phyloP scores from a whole-genome alignment of 305 asterid species.

The Withania somnifera region DNA sequence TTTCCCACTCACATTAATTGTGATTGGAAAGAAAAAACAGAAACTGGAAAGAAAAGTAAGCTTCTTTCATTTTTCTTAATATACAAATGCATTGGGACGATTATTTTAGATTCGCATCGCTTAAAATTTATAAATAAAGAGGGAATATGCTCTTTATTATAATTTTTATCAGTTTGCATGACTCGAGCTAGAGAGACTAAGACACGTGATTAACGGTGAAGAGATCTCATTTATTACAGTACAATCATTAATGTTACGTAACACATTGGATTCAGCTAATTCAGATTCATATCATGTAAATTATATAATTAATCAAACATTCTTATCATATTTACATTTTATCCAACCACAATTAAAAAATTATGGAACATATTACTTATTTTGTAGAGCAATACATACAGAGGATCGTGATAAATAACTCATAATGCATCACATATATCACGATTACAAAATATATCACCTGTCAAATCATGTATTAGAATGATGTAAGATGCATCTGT shows the following conservation, averaged over 20 bases:
- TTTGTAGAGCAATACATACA: too few relatives aligned
- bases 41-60: neutral
- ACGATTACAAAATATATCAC: too few relatives aligned
- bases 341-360: too few relatives aligned
- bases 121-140: too few relatives aligned
- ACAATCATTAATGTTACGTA: neutral
- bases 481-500: too few relatives aligned
- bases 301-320: too few relatives aligned
- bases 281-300: too few relatives aligned
- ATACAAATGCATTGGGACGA: neutral
- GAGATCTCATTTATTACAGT: neutral
- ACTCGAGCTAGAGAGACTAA: neutral
- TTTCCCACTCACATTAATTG: constrained; percentile 11
- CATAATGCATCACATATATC: too few relatives aligned
- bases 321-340: too few relatives aligned
- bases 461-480: too few relatives aligned
- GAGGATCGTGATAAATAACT: too few relatives aligned
- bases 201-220: neutral
- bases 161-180: neutral
- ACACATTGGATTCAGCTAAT: neutral
- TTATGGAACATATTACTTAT: too few relatives aligned
- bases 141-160: neutral
- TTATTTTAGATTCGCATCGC: neutral
- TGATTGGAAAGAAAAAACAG: neutral
- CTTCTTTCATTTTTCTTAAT: neutral